Conservation (phyloP, 2,329 filamentous ascomycete genomes). For the Byssothecium circinans region DNA sequence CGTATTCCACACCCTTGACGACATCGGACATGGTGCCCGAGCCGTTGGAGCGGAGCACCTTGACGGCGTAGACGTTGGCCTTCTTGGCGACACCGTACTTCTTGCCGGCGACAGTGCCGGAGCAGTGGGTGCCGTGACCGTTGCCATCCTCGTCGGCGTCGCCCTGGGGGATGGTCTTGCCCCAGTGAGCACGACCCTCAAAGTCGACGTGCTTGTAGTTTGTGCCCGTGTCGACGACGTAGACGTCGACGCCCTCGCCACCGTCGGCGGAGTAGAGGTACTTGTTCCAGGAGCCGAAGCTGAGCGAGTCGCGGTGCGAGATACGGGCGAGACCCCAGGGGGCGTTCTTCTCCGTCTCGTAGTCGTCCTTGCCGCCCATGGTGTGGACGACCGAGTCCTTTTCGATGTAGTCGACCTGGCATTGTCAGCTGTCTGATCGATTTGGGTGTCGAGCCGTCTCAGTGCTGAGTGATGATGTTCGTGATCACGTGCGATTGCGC, state of each 20-base stretch:
- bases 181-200: conserved; percentile 92
- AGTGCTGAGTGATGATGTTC: no score
- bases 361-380: conserved; percentile 51
- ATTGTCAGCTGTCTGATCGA: conserved; percentile 32
- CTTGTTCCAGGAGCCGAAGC: conserved; percentile 95
- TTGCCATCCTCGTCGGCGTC: conserved; percentile 94
- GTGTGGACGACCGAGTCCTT: conserved; percentile 90
- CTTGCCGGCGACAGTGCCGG: conserved; percentile 94
- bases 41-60: conserved; percentile 96
- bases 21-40: conserved; percentile 99
- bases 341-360: conserved; percentile 80
- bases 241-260: conserved; percentile 97
- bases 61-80: conserved; percentile 94
- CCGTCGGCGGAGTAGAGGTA: conserved; percentile 89
- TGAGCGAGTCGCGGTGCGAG: conserved; percentile 85
- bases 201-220: conserved; percentile 95
- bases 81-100: conserved; percentile 99
- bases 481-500: conserved; percentile 30
- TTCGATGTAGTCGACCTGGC: conserved; percentile 93
- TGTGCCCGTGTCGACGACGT: conserved; percentile 97
- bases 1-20: conserved; percentile 96
- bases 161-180: conserved; percentile 86
- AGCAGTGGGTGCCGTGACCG: conserved; percentile 98
- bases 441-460: no score
- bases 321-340: conserved; percentile 99